Percentiles rank a stretch among this genome's conserved stretches.
phyloP scores from a whole-genome alignment of 1,284 basidiomycete species.

The Tylopilus sp. region DNA sequence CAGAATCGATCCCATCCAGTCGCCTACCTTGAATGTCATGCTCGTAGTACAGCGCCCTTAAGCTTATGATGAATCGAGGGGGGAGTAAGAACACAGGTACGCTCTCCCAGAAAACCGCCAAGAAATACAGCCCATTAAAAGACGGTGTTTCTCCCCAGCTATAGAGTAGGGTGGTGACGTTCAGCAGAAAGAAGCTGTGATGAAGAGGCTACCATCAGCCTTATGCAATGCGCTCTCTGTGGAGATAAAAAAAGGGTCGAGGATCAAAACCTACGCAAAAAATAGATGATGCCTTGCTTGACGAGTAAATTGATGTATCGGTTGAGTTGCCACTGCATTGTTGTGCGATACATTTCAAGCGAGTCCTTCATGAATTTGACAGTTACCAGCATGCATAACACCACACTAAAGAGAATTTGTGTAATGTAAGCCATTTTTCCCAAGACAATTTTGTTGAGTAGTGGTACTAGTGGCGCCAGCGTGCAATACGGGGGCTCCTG shows the following conservation, averaged over 20 bases:
- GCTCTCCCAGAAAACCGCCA: background rate
- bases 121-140: background rate
- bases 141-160: background rate
- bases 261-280: slow-evolving; percentile 4
- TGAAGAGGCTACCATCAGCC: background rate
- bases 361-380: slow-evolving; percentile 1
- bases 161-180: background rate
- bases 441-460: background rate
- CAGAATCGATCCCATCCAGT: background rate
- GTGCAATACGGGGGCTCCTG: background rate
- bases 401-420: background rate
- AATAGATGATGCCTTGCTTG: slow-evolving; percentile 25
- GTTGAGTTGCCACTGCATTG: slow-evolving; percentile 15
- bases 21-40: background rate
- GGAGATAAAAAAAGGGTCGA: background rate
- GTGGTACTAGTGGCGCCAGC: too few relatives aligned
- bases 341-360: slow-evolving; percentile 11
- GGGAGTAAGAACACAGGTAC: background rate
- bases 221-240: background rate
- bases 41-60: background rate
- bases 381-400: slow-evolving; percentile 16
- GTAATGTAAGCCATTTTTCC: background rate
- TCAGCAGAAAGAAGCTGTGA: background rate
- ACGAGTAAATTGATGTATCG: background rate
- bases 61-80: background rate